Evolutionary conservation across 352 stramenopile species (phyloP).

Genomic region (Globisporangium perplexum): DNA sequence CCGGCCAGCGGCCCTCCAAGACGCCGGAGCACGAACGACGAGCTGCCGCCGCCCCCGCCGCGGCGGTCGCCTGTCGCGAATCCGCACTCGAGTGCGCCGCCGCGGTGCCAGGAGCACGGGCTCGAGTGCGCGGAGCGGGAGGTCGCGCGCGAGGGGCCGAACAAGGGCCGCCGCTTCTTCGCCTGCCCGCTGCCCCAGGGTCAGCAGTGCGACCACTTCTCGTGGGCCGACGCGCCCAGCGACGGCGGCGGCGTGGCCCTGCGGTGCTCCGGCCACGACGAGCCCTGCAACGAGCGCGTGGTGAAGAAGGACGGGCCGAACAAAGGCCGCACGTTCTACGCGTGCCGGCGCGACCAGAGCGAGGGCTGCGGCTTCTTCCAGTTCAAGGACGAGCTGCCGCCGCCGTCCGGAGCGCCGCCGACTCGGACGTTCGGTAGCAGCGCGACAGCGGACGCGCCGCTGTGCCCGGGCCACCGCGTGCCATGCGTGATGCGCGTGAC

Average conservation of each 20-base stretch:
- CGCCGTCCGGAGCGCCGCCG: background rate
- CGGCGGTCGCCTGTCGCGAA: too few species aligned
- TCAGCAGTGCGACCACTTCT: slow-evolving; percentile 91
- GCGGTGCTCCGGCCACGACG: slow-evolving; percentile 52
- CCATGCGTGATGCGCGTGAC: slow-evolving; percentile 40
- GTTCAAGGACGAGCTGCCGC: slow-evolving; percentile 61
- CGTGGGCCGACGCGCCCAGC: slow-evolving; percentile 51
- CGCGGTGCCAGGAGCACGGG: slow-evolving; percentile 42
- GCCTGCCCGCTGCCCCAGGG: slow-evolving; percentile 75
- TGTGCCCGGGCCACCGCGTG: slow-evolving; percentile 38
- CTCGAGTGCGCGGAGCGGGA: slow-evolving; percentile 46
- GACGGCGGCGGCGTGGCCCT: background rate
- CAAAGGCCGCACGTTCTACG: slow-evolving; percentile 61
- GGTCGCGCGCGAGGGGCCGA: slow-evolving; percentile 60
- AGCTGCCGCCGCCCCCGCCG: background rate
- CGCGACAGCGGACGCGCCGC: background rate
- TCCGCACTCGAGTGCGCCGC: slow-evolving; percentile 2
- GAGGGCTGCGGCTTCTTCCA: slow-evolving; percentile 69
- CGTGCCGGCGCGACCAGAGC: slow-evolving; percentile 38
- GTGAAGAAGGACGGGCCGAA: slow-evolving; percentile 61
- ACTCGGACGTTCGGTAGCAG: background rate
- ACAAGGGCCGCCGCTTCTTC: slow-evolving; percentile 93
- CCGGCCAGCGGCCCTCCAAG: background rate
- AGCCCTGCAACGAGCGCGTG: slow-evolving; percentile 57
- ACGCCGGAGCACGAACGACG: slow-evolving; percentile 5